Conservation (phyloP, 2,329 filamentous ascomycete species). For the Claviceps sp. region DNA sequence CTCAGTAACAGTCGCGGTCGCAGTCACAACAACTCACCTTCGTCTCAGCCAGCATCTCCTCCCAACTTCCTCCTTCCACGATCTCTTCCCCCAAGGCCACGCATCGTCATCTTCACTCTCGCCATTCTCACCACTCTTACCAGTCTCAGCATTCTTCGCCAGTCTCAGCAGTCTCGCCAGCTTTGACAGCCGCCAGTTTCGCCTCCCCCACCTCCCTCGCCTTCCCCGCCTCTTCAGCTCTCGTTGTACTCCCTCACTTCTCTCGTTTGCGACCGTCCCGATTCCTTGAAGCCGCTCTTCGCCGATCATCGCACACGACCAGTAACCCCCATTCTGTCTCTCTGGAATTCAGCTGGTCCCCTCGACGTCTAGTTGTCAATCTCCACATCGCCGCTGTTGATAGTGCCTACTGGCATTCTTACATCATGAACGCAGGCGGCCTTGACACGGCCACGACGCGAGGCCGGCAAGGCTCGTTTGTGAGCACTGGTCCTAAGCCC, state of each 20-base stretch:
- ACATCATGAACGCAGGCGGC: slow-evolving; percentile 46
- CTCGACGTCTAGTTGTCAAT: slow-evolving; percentile 9
- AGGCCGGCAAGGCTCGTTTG: slow-evolving; percentile 51
- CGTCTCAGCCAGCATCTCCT: slow-evolving; percentile 20
- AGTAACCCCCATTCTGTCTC: slow-evolving; percentile 13
- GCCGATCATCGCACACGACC: slow-evolving; percentile 13
- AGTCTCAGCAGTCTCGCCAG: slow-evolving; percentile 6
- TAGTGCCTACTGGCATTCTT: slow-evolving; percentile 15
- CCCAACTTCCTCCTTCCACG: slow-evolving; percentile 12
- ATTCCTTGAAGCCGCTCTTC: slow-evolving; percentile 15
- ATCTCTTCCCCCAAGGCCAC: slow-evolving; percentile 5
- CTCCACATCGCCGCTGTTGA: slow-evolving; percentile 9
- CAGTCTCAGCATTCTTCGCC: slow-evolving; percentile 8
- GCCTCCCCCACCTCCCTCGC: slow-evolving; percentile 6
- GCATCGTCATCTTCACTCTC: slow-evolving; percentile 7
- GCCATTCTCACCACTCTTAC: slow-evolving; percentile 7
- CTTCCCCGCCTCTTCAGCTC: slow-evolving; percentile 5
- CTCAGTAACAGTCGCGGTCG: slow-evolving; percentile 11
- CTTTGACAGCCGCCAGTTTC: slow-evolving; percentile 7
- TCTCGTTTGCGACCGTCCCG: slow-evolving; percentile 16
- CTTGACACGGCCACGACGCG: slow-evolving; percentile 45
- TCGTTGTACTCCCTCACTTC: slow-evolving; percentile 9
- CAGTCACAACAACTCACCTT: slow-evolving; percentile 19
- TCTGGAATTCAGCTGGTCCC: slow-evolving; percentile 13
- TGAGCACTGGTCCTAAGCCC: slow-evolving; percentile 51